Percentiles rank a stretch among this genome's conserved stretches.
Evolutionary conservation across 805 yeast species (phyloP).

Genomic region (Metschnikowia proteae): DNA sequence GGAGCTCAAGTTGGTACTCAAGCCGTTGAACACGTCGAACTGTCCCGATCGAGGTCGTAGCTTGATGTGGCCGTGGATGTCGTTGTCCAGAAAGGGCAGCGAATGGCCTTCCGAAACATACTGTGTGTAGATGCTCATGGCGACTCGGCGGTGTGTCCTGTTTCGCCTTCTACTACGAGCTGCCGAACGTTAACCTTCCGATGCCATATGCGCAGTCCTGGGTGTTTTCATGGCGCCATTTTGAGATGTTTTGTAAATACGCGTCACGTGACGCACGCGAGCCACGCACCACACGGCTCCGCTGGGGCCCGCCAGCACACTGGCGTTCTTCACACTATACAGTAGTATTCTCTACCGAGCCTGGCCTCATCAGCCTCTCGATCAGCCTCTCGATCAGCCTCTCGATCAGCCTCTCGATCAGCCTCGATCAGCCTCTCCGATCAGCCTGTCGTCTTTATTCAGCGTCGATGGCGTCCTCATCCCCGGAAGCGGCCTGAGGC

Average conservation of each 20-base stretch:
- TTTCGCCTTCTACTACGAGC: too few species aligned
- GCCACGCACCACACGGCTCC: too few species aligned
- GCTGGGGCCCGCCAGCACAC: too few species aligned
- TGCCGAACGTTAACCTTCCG: not conserved
- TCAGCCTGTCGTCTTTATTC: not conserved
- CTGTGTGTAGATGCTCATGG: constrained; percentile 37
- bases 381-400: too few species aligned
- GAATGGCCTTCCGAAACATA: constrained; percentile 31
- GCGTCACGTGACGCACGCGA: not conserved
- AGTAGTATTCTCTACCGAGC: too few species aligned
- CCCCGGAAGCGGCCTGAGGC: not conserved
- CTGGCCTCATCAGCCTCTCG: too few species aligned
- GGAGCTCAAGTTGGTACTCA: not conserved
- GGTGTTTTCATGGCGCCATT: not conserved
- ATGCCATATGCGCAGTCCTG: not conserved
- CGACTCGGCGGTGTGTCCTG: too few species aligned
- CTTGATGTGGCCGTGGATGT: constrained; percentile 11
- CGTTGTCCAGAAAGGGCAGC: not conserved
- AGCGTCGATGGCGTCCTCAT: not conserved
- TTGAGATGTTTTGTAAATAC: not conserved
- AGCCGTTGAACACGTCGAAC: constrained; percentile 15
- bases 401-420: too few species aligned
- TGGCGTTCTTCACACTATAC: not conserved
- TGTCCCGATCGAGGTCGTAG: constrained; percentile 27
- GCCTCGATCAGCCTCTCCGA: too few species aligned